phyloP scores from a whole-genome alignment of 2,329 filamentous ascomycete species.

The Neopestalotiopsis clavispora region DNA sequence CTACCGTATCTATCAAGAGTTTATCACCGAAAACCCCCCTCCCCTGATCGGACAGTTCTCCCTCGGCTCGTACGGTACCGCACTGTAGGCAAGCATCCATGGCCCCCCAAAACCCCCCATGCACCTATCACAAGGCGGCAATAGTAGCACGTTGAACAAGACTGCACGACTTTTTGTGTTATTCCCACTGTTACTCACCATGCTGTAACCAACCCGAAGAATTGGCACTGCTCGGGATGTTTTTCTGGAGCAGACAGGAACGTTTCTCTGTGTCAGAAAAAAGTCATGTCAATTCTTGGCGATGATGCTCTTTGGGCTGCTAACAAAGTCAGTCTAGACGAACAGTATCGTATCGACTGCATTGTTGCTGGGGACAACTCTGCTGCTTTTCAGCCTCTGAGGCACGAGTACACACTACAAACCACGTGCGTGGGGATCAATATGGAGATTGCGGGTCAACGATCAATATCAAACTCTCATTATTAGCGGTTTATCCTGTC shows the following conservation, averaged over 20 bases:
- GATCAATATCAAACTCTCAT: conserved; percentile 18
- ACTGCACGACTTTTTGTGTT: not conserved
- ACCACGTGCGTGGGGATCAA: conserved; percentile 8
- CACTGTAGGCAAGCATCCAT: not conserved
- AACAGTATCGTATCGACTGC: not conserved
- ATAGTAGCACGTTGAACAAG: not conserved
- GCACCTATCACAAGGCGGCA: not conserved
- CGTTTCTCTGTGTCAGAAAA: not conserved
- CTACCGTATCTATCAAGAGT: not conserved
- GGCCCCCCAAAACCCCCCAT: not conserved
- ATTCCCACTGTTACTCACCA: not conserved
- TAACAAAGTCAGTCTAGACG: not conserved
- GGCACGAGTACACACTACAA: not conserved
- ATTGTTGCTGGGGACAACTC: not conserved
- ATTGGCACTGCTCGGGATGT: not conserved
- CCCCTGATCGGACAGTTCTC: not conserved
- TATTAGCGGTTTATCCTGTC: conserved; percentile 15
- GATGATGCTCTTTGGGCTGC: not conserved
- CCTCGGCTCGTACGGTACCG: not conserved
- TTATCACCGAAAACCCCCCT: not conserved
- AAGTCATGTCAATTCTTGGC: not conserved
- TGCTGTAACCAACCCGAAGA: not conserved
- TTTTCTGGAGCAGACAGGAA: not conserved
- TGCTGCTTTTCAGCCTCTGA: not conserved
- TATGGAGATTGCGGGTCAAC: conserved; percentile 14